A percentile compares a stretch with the other conserved stretches of the same genome.
These are phyloP conservation scores for Hemileia vastatrix DNA, from an alignment of 1,284 basidiomycete species.

Conservation along the genomic window DNA sequence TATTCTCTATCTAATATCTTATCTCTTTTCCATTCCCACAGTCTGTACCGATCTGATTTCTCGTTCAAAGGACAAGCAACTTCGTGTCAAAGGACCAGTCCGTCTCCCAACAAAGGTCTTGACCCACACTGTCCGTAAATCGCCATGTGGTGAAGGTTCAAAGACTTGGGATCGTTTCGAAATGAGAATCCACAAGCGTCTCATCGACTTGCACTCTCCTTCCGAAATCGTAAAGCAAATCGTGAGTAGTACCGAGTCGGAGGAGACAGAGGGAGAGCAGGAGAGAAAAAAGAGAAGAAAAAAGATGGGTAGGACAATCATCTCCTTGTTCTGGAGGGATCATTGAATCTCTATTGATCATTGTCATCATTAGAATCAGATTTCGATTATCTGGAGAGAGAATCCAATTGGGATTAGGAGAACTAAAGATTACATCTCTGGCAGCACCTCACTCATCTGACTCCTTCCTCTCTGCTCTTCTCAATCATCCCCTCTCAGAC, in stretches of 20 bases:
- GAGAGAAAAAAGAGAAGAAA: too few species aligned
- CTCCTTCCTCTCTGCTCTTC: neutral
- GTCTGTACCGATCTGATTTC: constrained; percentile 94
- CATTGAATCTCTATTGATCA: neutral
- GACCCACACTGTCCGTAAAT: constrained; percentile 93
- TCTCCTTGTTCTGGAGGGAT: constrained; percentile 1
- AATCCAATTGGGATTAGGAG: neutral
- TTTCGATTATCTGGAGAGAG: too few species aligned
- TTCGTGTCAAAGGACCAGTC: constrained; percentile 97
- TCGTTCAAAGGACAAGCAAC: constrained; percentile 98
- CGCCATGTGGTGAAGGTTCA: constrained; percentile 97
- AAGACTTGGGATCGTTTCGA: constrained; percentile 99
- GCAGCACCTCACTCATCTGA: neutral
- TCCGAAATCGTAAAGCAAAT: constrained; percentile 99
- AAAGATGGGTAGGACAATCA: neutral
- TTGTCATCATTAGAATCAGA: too few species aligned
- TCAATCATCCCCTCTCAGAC: constrained; percentile 54
- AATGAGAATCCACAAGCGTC: constrained; percentile 97
- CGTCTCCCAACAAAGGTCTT: constrained; percentile 97
- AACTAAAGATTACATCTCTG: neutral
- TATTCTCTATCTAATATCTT: neutral
- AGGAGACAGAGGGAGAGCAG: neutral
- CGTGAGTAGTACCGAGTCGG: constrained; percentile 51
- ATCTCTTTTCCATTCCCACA: constrained; percentile 39
- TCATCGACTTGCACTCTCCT: constrained; percentile 97